These are phyloP conservation scores for Penicillium subrubescens DNA, from an alignment of 495 filamentous ascomycete genomes.

Conservation along the genomic window DNA sequence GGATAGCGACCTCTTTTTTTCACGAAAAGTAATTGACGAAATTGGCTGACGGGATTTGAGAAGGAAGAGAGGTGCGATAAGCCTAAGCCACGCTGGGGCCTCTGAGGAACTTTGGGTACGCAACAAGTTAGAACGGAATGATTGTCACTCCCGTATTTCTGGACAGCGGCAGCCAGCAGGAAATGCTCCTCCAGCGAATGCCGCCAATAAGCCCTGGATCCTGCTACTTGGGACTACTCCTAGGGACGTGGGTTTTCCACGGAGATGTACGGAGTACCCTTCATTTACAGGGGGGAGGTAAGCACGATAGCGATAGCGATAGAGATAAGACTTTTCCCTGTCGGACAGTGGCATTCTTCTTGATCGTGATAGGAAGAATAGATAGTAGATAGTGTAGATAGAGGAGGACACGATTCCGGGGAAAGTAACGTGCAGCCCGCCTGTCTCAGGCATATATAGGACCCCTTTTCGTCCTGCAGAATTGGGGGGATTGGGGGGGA, in stretches of 20 bases:
- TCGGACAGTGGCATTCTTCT: background rate
- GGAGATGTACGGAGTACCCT: background rate
- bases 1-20: slow-evolving; percentile 2
- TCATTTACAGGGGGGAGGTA: background rate
- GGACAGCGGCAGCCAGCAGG: background rate
- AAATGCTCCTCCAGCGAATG: slow-evolving; percentile 1
- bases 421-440: background rate
- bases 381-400: background rate
- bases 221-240: background rate
- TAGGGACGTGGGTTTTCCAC: background rate
- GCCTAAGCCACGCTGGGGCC: background rate
- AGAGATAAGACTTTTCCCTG: background rate
- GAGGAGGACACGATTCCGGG: background rate
- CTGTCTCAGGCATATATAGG: background rate
- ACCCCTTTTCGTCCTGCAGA: background rate
- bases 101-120: background rate
- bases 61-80: background rate
- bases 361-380: background rate
- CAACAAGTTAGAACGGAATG: background rate
- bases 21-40: background rate
- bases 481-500: background rate
- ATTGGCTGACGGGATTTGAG: background rate
- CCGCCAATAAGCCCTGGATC: background rate
- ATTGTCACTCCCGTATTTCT: background rate
- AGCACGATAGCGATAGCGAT: background rate